Conservation (phyloP, 768 basidiomycete genomes). For the Leccinum obscurum region DNA sequence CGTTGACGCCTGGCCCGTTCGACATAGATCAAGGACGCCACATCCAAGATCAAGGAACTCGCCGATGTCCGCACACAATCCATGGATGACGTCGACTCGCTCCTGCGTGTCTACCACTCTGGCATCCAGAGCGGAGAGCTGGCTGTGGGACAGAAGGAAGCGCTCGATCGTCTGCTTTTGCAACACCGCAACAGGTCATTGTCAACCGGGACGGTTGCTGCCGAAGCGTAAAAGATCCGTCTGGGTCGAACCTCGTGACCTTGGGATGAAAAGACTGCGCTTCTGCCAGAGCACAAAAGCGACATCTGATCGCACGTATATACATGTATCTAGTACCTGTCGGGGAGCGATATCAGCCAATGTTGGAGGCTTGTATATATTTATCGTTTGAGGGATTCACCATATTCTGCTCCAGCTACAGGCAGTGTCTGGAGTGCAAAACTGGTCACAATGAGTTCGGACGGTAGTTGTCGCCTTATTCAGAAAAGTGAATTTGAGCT, state of each 20-base stretch:
- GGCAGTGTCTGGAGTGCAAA: background rate
- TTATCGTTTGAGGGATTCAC: background rate
- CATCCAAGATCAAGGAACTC: slow-evolving; percentile 98
- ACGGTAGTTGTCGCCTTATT: background rate
- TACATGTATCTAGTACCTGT: slow-evolving; percentile 14
- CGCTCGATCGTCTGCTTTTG: slow-evolving; percentile 82
- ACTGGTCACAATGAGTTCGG: background rate
- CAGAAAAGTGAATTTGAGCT: background rate
- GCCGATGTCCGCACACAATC: slow-evolving; percentile 98
- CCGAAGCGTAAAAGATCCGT: slow-evolving; percentile 11
- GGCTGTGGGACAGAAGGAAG: slow-evolving; percentile 90
- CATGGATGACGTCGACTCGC: slow-evolving; percentile 98
- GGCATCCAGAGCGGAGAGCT: slow-evolving; percentile 92
- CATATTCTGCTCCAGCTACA: background rate
- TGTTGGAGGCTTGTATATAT: background rate
- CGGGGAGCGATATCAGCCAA: slow-evolving; percentile 9
- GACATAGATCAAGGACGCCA: slow-evolving; percentile 90
- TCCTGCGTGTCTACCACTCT: slow-evolving; percentile 94
- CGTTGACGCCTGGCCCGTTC: slow-evolving; percentile 5
- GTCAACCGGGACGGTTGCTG: slow-evolving; percentile 6
- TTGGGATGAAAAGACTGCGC: background rate
- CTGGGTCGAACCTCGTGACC: background rate
- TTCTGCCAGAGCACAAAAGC: slow-evolving; percentile 20
- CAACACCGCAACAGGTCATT: slow-evolving; percentile 57
- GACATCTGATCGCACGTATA: slow-evolving; percentile 13